Evolutionary conservation across 2,329 filamentous ascomycete genomes (phyloP).

Genomic region (Aspergillus sp.): DNA sequence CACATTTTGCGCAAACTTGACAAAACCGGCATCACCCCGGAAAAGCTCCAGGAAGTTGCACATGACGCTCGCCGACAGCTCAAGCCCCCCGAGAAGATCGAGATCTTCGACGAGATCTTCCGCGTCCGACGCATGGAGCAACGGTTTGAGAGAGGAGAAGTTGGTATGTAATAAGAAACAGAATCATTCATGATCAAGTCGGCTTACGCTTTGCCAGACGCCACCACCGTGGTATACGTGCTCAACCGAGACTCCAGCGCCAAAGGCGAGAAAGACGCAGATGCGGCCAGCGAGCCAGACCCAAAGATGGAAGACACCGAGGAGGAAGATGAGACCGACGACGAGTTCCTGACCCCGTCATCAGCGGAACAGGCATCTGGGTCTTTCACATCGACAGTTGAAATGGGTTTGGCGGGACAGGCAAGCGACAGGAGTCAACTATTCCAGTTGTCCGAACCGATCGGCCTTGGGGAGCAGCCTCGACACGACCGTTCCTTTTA

Average conservation of each 20-base stretch:
- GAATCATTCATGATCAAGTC: background rate
- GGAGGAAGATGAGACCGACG: constrained; percentile 29
- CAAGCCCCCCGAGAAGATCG: constrained; percentile 34
- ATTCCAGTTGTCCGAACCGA: constrained; percentile 31
- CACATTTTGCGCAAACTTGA: constrained; percentile 42
- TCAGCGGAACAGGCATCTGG: constrained; percentile 24
- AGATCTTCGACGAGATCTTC: constrained; percentile 43
- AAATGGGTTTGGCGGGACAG: constrained; percentile 17
- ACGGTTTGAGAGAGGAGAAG: constrained; percentile 41
- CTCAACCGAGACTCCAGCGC: constrained; percentile 35
- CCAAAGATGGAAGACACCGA: constrained; percentile 20
- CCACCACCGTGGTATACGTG: constrained; percentile 37
- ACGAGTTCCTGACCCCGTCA: constrained; percentile 25
- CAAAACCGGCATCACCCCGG: constrained; percentile 35
- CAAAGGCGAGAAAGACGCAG: constrained; percentile 33
- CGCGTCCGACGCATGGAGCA: constrained; percentile 42
- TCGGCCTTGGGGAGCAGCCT: constrained; percentile 27
- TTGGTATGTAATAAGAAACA: constrained; percentile 30
- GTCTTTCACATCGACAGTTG: constrained; percentile 27
- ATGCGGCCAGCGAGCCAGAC: constrained; percentile 26
- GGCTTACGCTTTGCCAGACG: constrained; percentile 24
- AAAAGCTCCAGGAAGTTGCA: constrained; percentile 41
- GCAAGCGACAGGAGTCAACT: constrained; percentile 14
- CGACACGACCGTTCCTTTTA: constrained; percentile 31
- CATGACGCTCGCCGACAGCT: constrained; percentile 40